Evolutionary conservation across 2,329 filamentous ascomycete species (phyloP), one percentile per base, ranked within the genome.

Genomic region (Leptographium wingfieldii): DNA sequence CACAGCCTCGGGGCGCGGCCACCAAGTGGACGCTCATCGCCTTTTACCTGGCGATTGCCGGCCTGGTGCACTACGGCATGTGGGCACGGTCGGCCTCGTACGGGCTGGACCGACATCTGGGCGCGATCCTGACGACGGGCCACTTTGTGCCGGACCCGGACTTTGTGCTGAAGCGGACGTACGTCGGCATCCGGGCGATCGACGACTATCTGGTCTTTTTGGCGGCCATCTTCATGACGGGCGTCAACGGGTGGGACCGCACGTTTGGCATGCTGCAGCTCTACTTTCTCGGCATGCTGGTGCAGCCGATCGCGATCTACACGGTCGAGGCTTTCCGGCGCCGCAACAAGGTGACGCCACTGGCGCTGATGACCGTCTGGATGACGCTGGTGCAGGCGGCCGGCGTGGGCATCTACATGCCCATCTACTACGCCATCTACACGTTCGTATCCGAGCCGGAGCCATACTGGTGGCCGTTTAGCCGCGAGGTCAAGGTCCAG

Each of bases 321-420:
- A 59, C 55, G 0, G 54, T 62, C 29, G 65, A 66, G 40, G 60
- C 59, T 0, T 60, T 61, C 33, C 60, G 65, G 9, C 58, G 55
- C 3, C 61, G 63, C 19, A 64, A 64, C 29, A 40, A 40, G 14
- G 19, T 61, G 2, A 61, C 60, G n/a, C 60, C 57, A n/a, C 31
- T 61, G 38, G 54, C 60, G 2, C 14, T 59, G 2, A 19, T 61
- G 11, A 55, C 60, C 19, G 9, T 59, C 16, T 61, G 60, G 60
- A 19, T 59, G 16, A 55, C 57, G n/a, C 49, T 59, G 0, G 60
- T 59, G 1, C 60, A 61, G 31, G 29, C 53, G 19, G 60, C 60
- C 49, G 60, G 60, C 25, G 49, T 59, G 3, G 60, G 60, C 22
- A 59, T 61, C 57, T 61, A 59, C 57, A 60, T 62, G 58, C 61